Percentiles rank a stretch among this genome's conserved stretches.
Evolutionary conservation across 345 rosid species (phyloP).

Genomic region (Aquilaria malaccensis): DNA sequence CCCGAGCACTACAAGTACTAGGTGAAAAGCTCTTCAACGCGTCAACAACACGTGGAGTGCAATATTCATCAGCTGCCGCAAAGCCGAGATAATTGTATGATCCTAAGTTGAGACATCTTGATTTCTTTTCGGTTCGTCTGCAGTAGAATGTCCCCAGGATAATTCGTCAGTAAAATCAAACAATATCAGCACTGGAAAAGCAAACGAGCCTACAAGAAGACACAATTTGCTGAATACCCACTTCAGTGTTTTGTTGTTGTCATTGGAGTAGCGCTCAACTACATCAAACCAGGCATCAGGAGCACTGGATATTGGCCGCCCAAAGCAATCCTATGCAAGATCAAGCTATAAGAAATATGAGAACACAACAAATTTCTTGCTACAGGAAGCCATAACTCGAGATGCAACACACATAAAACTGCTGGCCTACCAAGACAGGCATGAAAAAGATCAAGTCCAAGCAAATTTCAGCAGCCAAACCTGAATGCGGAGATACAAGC

Average conservation of each 20-base stretch:
- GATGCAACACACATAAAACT: not conserved
- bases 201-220: not conserved
- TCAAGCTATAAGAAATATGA: not conserved
- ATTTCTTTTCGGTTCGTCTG: constrained; percentile 64
- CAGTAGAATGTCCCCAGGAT: constrained; percentile 1
- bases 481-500: constrained; percentile 82
- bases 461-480: constrained; percentile 17
- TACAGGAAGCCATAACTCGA: no score
- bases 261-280: constrained; percentile 73
- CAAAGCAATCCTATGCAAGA: constrained; percentile 64
- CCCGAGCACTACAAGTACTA: constrained; percentile 79
- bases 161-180: no score
- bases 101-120: constrained; percentile 78
- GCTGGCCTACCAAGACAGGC: not conserved
- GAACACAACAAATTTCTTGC: not conserved
- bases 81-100: constrained; percentile 96
- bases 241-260: constrained; percentile 80
- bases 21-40: constrained; percentile 68
- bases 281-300: constrained; percentile 92
- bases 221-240: constrained; percentile 17
- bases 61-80: constrained; percentile 90
- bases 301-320: constrained; percentile 77
- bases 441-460: no score
- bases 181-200: not conserved
- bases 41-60: constrained; percentile 79